Evolutionary conservation across 164 flowering plant species (phyloP), one percentile per base, ranked within the genome.

Genomic region (Nymphaea colorata): DNA sequence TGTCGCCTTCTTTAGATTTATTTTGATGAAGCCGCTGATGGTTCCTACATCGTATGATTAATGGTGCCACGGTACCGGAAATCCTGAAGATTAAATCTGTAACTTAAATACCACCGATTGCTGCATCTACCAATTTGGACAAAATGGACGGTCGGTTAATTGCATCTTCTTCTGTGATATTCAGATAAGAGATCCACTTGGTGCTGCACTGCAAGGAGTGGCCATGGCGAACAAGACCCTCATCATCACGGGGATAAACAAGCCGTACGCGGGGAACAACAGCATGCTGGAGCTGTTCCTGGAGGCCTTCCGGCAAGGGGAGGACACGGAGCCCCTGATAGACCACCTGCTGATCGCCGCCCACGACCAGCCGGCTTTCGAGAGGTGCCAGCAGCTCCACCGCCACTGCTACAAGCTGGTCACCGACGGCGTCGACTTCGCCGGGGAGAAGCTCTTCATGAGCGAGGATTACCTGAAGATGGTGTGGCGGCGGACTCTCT

Each of bases 401-500:
- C 72, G 87, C 5, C 75, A 86, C 71, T 90, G 96, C 55, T 87
- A 81, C 75, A 77, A 65, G 41, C 66, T 90, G 65, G 80, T n/a
- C n/a, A 80, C 85, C 7, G 86, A 82, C 10, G 87, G 85, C 2
- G 85, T 75, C 1, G 86, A 85, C 70, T 82, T 77, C 64, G 74
- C 65, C 6, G 87, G 84, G 0, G 93, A 90, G 76, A 82, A 85
- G 66, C 17, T 86, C 12, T 90, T 71, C 78, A 86, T 87, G 96
- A 78, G 87, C 3, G 45, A 44, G 12, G 93, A 85, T 8, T 90
- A 87, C 62, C 73, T 89, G 47, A 73, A 81, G 75, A 89, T 86
- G 91, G 86, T 89, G 96, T 89, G 93, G 93, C 75, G 82, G 36
- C 78, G 96, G 53, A 87, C 93, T 17, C 64, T 55, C 4, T 77